Evolutionary conservation across 2,329 filamentous ascomycete species (phyloP).

Genomic region (Acrodontium crateriforme): DNA sequence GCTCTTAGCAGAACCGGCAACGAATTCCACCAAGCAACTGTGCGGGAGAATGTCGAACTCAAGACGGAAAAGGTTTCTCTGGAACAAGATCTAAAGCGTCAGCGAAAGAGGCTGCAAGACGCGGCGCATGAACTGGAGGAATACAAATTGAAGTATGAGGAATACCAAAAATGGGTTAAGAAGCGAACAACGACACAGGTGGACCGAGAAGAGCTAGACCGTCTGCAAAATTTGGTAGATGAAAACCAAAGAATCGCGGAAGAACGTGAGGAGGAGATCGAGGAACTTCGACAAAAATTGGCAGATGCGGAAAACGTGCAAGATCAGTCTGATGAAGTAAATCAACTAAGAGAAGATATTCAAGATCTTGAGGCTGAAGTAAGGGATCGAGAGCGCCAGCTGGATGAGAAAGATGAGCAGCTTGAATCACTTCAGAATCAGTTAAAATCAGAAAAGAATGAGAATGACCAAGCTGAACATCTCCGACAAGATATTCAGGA

Average conservation of each 20-base stretch:
- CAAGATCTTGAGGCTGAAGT: conserved; percentile 38
- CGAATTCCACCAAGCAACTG: conserved; percentile 73
- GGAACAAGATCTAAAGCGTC: conserved; percentile 71
- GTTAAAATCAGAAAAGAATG: conserved; percentile 17
- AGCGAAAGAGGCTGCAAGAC: conserved; percentile 67
- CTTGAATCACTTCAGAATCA: conserved; percentile 33
- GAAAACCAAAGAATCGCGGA: conserved; percentile 26
- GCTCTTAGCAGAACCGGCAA: conserved; percentile 75
- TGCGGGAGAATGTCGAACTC: conserved; percentile 91
- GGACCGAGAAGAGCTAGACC: conserved; percentile 47
- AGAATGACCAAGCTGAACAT: conserved; percentile 40
- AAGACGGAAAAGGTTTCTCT: conserved; percentile 88
- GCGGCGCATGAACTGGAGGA: conserved; percentile 78
- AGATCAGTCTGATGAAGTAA: conserved; percentile 20
- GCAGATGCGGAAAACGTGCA: conserved; percentile 24
- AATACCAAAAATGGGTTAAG: conserved; percentile 71
- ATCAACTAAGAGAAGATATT: conserved; percentile 37
- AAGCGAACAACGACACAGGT: conserved; percentile 56
- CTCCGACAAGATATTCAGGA: conserved; percentile 42
- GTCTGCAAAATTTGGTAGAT: conserved; percentile 30
- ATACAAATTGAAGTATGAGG: conserved; percentile 67
- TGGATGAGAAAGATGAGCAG: conserved; percentile 34
- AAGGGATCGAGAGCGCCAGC: conserved; percentile 29
- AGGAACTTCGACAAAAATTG: conserved; percentile 27
- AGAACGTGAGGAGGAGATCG: conserved; percentile 30